Base-by-base conservation (phyloP, 257 asterid genomes). In the Nemophila menziesii region DNA sequence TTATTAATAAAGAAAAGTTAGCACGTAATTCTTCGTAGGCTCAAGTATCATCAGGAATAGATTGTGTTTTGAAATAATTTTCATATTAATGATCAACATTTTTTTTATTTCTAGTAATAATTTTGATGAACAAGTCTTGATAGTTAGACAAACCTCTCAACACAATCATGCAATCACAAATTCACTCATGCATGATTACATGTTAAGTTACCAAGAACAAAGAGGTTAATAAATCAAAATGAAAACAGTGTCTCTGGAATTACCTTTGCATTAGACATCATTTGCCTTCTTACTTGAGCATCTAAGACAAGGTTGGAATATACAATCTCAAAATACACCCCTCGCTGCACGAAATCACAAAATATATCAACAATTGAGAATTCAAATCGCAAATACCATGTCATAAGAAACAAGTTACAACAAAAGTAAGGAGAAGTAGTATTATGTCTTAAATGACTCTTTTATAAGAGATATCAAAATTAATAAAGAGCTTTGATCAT, bases 241-340 rank as follows among this genome's bases (percentile, higher is more conserved):
- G 36, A 22, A 3, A 17, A 24, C 20, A 16, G 20, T 41, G 11
- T 21, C 39, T 20, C 38, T 34, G 44, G 27, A 29, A 69, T 67
- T 55, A 90, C 99, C 81, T 81, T 81, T 68, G 75, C 74, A 66
- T 71, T 81, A 66, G 92, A 65, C 55, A 90, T 77, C 66, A 72
- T 62, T 48, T 73, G 83, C 48, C 83, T 79, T 64, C 87, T 85
- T 17, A 74, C 66, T 72, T 77, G 79, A 51, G 71, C 75, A 75
- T 85, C 84, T 49, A 48, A 46, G 27, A 90, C 52, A 56, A 85
- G 83, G 61, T 78, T 69, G 38, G 86, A 72, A 72, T 85, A 90
- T 11, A 82, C 54, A 51, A 90, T 79, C 93, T 85, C 96, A 58
- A 90, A 90, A 73, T 63, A 79, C 55, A 90, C 65, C 29, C 94